Base-by-base conservation (phyloP, 1,284 basidiomycete genomes). In the Trichosporon faecale region DNA sequence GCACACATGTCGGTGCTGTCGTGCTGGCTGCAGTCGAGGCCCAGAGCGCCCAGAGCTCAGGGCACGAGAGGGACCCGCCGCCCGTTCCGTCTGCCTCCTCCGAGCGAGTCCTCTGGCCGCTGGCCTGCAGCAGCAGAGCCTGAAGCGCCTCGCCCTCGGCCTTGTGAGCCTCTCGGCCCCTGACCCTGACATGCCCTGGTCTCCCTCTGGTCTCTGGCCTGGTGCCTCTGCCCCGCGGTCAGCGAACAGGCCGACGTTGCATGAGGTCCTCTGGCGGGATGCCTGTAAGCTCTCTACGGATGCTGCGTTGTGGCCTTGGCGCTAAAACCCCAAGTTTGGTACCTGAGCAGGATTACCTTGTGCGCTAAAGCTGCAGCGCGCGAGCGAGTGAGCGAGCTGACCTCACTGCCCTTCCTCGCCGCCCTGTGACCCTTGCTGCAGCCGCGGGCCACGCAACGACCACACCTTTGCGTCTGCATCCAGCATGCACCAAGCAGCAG, bases 271-370 rank as follows among this genome's bases (percentile, higher is more conserved):
- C 49, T 52, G 49, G 21, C 12, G 6, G 21, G 9, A 4, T 52
- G 49, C 49, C 21, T 52, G 21, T 21, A 9, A 7, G 21, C 23
- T 3, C 49, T 21, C 18, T 3, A 5, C 25, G 49, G 21, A n/a
- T 52, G 49, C 49, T 52, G n/a, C 49, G 49, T 52, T 23, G 49
- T 25, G 49, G 49, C 49, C 49, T 52, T 52, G 49, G 49, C 49
- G 49, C 49, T 52, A 52, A n/a, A 23, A 6, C 44, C 44, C 49
- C 49, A 52, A 52, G 21, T 21, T 25, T 23, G 49, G 49, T 52
- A 25, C 49, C 49, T 52, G 49, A 37, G 21, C 49, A 52, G 49
- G 49, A 52, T 52, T 21, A 52, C 21, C 49, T 23, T 8, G 21
- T 21, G 44, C 44, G 49, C 49, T 52, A 44, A 44, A 18, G 5